Base-by-base conservation (phyloP, 2,329 filamentous ascomycete species). In the Macrophomina tecta region DNA sequence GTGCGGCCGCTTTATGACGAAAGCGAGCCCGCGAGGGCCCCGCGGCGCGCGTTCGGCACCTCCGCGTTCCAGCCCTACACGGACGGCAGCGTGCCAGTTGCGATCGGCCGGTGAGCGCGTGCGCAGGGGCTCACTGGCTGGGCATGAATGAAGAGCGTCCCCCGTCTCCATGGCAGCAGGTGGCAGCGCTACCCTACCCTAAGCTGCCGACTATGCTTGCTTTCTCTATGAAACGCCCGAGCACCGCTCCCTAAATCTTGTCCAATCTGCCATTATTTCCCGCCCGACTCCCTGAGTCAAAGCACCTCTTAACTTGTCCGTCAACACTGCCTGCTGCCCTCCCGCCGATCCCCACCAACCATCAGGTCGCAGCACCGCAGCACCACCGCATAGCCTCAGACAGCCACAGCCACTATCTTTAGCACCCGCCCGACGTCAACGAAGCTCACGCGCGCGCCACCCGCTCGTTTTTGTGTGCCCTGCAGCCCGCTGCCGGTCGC, bases 51-150 rank as follows among this genome's bases (percentile, higher is more conserved):
- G 16, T 48, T 32, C 45, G 45, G 58, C 58, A 14, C 58, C 58
- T 62, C 58, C 58, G 58, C 46, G 64, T 61, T 66, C 64, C 64
- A 61, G 64, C 64, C 64, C 55, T 66, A 66, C 45, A 63, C 32
- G n/a, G 30, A 63, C 32, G 32, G 30, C 63, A n/a, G 55, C 55
- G 38, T 58, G 55, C 55, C 55, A 11, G 38, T 58, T 8, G 23
- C 55, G 55, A 58, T 58, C 55, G 36, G 40, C 56, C 42, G 49
- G 42, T 48, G 36, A 53, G 48, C 61, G 61, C 61, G 61, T 64
- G 61, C 61, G 49, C 61, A 64, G 49, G 61, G 61, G 61, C 48
- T 45, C 36, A 48, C 45, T 48, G 12, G 14, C 23, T 18, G 32
- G 58, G 56, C 28, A 42, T 34, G 56, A 18, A 14, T 51, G 48